Conservation (phyloP, 2,329 filamentous ascomycete species). For the Blastomyces silverae region DNA sequence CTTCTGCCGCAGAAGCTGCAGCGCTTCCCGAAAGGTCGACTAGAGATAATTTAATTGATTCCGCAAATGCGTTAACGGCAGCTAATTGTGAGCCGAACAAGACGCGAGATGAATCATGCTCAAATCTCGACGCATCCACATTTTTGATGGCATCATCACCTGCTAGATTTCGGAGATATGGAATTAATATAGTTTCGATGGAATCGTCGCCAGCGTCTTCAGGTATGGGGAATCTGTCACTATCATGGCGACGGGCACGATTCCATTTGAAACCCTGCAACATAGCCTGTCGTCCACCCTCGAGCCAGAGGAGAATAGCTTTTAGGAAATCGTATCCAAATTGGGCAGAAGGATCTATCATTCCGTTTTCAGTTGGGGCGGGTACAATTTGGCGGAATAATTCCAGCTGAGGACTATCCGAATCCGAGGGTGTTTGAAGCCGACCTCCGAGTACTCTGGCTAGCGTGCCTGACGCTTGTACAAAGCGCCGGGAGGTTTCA, state of each 20-base stretch:
- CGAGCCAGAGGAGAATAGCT: conserved; percentile 57
- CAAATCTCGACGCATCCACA: conserved; percentile 53
- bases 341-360: conserved; percentile 40
- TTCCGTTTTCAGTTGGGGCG: conserved; percentile 40
- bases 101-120: conserved; percentile 48
- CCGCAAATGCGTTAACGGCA: conserved; percentile 52
- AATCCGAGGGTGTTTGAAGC: conserved; percentile 40
- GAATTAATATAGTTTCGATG: conserved; percentile 52
- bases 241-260: conserved; percentile 36
- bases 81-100: conserved; percentile 49
- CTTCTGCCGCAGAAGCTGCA: conserved; percentile 24
- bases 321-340: conserved; percentile 61
- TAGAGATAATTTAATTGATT: conserved; percentile 48
- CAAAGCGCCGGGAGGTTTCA: conserved; percentile 52
- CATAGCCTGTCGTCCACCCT: conserved; percentile 51
- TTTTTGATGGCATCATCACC: conserved; percentile 47
- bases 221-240: conserved; percentile 48
- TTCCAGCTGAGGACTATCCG: conserved; percentile 36
- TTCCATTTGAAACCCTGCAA: conserved; percentile 52
- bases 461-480: conserved; percentile 56
- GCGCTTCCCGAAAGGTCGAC: conserved; percentile 44
- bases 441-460: conserved; percentile 51
- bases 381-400: conserved; percentile 46
- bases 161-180: conserved; percentile 52
- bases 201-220: conserved; percentile 46